Evolutionary conservation across 768 basidiomycete species (phyloP), one percentile per base, ranked within the genome.

Genomic region (Serendipita vermifera): DNA sequence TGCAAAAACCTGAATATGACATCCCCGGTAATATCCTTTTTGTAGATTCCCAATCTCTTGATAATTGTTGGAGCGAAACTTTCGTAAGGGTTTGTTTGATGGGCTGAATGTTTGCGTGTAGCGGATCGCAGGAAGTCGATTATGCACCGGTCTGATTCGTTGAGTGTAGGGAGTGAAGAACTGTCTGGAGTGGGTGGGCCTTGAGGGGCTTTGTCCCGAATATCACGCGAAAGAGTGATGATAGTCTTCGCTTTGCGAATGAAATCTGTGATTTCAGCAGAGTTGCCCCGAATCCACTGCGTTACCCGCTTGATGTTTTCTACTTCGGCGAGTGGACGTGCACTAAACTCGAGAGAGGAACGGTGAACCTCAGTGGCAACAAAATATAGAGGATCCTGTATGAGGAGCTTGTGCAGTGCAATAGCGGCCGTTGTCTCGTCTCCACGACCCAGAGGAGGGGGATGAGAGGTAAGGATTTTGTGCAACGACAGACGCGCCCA

Each of bases 1-100:
- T 79, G 65, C 33, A 96, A 71, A 20, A 83, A 67, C 4, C 43
- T 57, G 68, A 69, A 61, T 76, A 71, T 22, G 77, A 66, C 20
- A 67, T 56, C n/a, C 60, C 57, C 35, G 43, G 62, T 38, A 75
- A 60, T 31, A 60, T 61, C 0, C 61, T 63, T 3, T 32, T 61
- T 58, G 24, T 74, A 70, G 2, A 73, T 63, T 17, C 73, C 70
- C 24, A 89, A 63, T 41, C 68, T 66, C 63, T 82, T 84, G 35
- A 90, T 60, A 55, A 94, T 77, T 14, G 69, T 68, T 14, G 76
- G 73, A 26, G 75, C 71, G 0, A 76, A 70, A 1, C 77, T 63
- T 1, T 69, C 63, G 63, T 82, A 88, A 0, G 85, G 85, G 55
- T 88, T 80, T 0, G n/a, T 9, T 65, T 90, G 86, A 35, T 68